A percentile compares a stretch with the other conserved stretches of the same genome.
Evolutionary conservation across 2,329 filamentous ascomycete genomes (phyloP).

Genomic region (Cyphellophora europaea): DNA sequence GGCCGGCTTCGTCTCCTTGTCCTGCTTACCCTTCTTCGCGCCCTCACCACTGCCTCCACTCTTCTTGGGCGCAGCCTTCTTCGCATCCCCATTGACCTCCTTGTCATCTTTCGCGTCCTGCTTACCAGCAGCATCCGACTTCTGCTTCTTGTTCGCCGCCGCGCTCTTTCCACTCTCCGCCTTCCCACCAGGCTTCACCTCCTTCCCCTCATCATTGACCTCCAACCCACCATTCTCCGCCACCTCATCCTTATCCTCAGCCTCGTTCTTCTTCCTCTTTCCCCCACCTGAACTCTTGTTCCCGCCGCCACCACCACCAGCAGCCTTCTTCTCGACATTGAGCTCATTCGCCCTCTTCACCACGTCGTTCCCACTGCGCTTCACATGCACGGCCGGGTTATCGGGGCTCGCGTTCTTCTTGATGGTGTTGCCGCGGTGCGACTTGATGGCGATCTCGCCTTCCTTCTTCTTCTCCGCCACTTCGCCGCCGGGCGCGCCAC

Average conservation of each 20-base stretch:
- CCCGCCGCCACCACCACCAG: constrained; percentile 8
- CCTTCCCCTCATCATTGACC: constrained; percentile 3
- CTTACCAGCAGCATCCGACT: constrained; percentile 10
- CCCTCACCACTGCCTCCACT: not conserved
- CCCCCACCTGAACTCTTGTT: too few relatives aligned
- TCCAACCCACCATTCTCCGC: constrained; percentile 9
- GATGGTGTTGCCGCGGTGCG: constrained; percentile 54
- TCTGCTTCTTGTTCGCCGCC: constrained; percentile 21
- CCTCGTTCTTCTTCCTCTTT: constrained; percentile 22
- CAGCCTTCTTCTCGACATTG: constrained; percentile 41
- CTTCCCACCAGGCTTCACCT: constrained; percentile 16
- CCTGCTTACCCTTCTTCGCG: constrained; percentile 2
- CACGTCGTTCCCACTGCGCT: constrained; percentile 53
- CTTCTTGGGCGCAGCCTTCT: constrained; percentile 9
- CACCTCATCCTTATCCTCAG: constrained; percentile 26
- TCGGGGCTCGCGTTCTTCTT: constrained; percentile 52
- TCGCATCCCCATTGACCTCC: constrained; percentile 19
- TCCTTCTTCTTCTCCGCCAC: constrained; percentile 48
- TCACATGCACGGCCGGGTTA: constrained; percentile 53
- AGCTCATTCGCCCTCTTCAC: constrained; percentile 55
- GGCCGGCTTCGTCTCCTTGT: constrained; percentile 7
- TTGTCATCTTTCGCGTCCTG: constrained; percentile 25
- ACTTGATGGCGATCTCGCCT: constrained; percentile 51
- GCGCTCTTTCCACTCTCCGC: constrained; percentile 29
- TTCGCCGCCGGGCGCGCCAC: constrained; percentile 46